Base-by-base conservation (phyloP, 2,329 filamentous ascomycete genomes). In the Clonostachys sp. region DNA sequence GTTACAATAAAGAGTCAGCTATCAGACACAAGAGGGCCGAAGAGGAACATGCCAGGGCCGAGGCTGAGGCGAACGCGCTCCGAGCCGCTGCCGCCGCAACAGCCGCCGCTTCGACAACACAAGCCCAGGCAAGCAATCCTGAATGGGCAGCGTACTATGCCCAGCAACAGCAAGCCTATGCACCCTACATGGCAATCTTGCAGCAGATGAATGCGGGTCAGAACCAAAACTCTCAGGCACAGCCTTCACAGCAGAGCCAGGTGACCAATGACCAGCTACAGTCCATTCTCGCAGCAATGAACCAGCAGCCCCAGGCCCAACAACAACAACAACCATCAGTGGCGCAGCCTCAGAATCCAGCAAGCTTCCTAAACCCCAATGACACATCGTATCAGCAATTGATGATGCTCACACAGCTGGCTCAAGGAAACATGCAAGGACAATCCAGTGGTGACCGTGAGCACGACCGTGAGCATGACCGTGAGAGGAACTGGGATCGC, bases 201-300 rank as follows among this genome's bases (percentile, higher is more conserved):
- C 68, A 71, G 43, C 68, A 71, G 43, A 62, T 70, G 57, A 63
- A 60, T 41, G 63, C 60, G n/a, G 58, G 59, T 2, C 66, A 68
- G 44, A 53, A 36, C 30, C 48, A 50, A 38, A 41, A 50, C 6
- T 20, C 36, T 14, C 41, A 44, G 30, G 44, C 46, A 38, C 58
- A 61, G 47, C 57, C 59, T 36, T 41, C 55, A 16, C 59, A 65
- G 45, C 12, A 18, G 5, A 17, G 20, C 13, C 42, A 44, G 42
- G 18, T 61, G 36, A n/a, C 65, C 17, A 58, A 59, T 7, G 67
- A 72, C 43, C 68, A 72, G 49, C 60, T 73, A 5, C 69, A 74
- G 53, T 71, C 71, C 8, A 64, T 73, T n/a, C 55, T 73, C 36
- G 67, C 68, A 10, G 68, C 68, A 43, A 68, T 74, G 40, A 64